Base-by-base conservation (phyloP, 23 red algal genomes). In the Gracilaria caudata region DNA sequence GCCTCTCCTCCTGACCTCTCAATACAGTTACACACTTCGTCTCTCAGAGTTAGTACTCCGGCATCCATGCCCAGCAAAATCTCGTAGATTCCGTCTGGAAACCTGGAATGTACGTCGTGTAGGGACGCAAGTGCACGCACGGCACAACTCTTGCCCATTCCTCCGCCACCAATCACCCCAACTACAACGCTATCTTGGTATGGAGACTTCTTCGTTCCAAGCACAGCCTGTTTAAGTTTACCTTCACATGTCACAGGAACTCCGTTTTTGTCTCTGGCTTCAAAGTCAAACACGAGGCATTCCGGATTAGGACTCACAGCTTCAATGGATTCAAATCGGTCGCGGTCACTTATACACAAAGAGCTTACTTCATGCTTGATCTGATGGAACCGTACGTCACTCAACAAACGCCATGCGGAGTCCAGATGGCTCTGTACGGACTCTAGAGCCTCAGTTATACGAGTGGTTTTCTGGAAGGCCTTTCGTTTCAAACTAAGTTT, bases 1-100 rank as follows among this genome's bases (percentile, higher is more conserved):
- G n/a, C n/a, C n/a, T n/a, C n/a, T 61, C 57, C 57, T 61, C 57
- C 57, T 61, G 57, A 61, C 57, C 16, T 61, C 26, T 61, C 57
- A 9, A 61, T 61, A 20, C 57, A 61, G 16, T 61, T 61, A 20
- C 7, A 61, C 19, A 61, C 19, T 61, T 20, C 57, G 57, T 61
- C 19, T 16, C 19, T 61, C 57, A 61, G 19, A 3, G 57, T 61
- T 16, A 6, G 19, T 61, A 9, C 57, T 20, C 19, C 4, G 57
- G 57, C 57, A 16, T 61, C 57, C 57, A 61, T 61, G 16, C 57
- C 57, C 57, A 61, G 19, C 26, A 20, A 20, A 20, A 61, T 61
- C 57, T 61, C 57, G 57, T 61, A 61, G 16, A 61, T 61, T n/a
- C 57, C 57, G 16, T 20, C 57, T n/a, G 57, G 57, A 61, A 61